Percentiles rank a stretch among this genome's conserved stretches.
These are phyloP conservation scores for Poa annua DNA, from an alignment of 176 grass and related monocot genomes.

Conservation along the genomic window DNA sequence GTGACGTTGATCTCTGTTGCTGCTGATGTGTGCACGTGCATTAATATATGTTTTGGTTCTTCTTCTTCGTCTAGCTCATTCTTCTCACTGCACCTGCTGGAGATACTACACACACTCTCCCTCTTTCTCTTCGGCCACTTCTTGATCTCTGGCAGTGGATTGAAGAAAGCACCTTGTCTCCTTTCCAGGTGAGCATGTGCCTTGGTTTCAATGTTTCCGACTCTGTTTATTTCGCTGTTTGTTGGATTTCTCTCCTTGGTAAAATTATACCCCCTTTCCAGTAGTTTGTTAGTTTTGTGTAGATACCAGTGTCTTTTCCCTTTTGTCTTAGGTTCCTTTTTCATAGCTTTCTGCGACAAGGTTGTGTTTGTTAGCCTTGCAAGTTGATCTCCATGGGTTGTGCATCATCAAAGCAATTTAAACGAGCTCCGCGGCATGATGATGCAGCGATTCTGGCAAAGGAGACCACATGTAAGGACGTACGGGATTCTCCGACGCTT, in stretches of 20 bases:
- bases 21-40: not conserved
- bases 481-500: not conserved
- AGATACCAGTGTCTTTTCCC: not conserved
- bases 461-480: slow-evolving; percentile 72
- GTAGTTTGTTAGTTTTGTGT: not conserved
- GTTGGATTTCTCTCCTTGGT: not conserved
- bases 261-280: not conserved
- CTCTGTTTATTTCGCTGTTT: not conserved
- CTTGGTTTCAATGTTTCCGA: not conserved
- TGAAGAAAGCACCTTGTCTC: not conserved
- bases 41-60: not conserved
- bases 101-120: not conserved
- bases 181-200: slow-evolving; percentile 22
- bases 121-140: not conserved
- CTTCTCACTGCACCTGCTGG: slow-evolving; percentile 12
- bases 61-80: not conserved
- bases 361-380: not conserved
- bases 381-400: slow-evolving; percentile 60
- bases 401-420: slow-evolving; percentile 51
- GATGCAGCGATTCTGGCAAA: slow-evolving; percentile 59
- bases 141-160: not conserved
- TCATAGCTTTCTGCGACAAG: slow-evolving; percentile 6
- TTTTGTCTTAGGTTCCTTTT: slow-evolving; percentile 22
- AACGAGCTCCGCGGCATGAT: slow-evolving; percentile 41
- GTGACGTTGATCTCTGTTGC: not conserved